Evolutionary conservation across 345 rosid species (phyloP).

Genomic region (Melastoma malabathricum): DNA sequence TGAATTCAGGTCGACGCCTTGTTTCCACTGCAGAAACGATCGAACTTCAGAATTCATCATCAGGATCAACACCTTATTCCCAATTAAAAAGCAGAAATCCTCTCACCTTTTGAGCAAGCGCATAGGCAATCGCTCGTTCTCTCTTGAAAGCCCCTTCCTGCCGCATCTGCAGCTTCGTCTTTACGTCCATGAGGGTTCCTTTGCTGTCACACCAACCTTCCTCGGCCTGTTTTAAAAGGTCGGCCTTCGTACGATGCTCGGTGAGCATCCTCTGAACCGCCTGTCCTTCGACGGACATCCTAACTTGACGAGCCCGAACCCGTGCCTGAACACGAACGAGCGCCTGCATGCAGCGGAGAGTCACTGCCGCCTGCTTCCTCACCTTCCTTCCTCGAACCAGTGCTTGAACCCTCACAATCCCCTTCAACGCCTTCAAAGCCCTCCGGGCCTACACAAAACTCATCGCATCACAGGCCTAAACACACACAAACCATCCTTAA

Average conservation of each 20-base stretch:
- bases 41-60: not conserved
- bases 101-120: constrained; percentile 74
- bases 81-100: not conserved
- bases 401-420: too few relatives aligned
- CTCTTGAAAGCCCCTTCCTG: constrained; percentile 88
- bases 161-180: constrained; percentile 62
- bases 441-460: too few relatives aligned
- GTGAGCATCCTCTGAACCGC: not conserved
- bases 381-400: too few relatives aligned
- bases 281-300: too few relatives aligned
- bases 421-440: too few relatives aligned
- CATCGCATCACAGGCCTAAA: not conserved
- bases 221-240: not conserved
- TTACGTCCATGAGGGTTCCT: constrained; percentile 73
- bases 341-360: too few relatives aligned
- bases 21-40: constrained; percentile 49
- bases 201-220: constrained; percentile 93
- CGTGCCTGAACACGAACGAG: too few relatives aligned
- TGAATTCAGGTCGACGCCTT: constrained; percentile 25
- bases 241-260: too few relatives aligned
- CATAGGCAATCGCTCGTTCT: constrained; percentile 85
- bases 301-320: too few relatives aligned
- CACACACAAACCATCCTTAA: not conserved
- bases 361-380: too few relatives aligned
- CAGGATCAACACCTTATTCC: too few relatives aligned